These are phyloP conservation scores for Globisporangium echinulatum DNA, from an alignment of 352 stramenopile species.

Conservation along the genomic window DNA sequence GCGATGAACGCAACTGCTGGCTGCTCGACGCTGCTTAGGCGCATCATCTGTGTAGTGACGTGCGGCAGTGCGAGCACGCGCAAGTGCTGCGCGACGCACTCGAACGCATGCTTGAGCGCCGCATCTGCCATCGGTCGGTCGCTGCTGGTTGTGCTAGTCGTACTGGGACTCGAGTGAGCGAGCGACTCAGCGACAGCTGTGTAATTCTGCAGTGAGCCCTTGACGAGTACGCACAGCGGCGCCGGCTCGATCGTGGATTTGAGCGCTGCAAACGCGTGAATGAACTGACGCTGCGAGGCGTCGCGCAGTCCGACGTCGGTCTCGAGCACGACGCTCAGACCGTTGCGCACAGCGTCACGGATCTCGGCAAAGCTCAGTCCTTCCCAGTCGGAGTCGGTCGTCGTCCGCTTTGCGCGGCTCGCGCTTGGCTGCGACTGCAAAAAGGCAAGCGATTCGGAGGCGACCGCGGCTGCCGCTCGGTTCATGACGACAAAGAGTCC, in stretches of 20 bases:
- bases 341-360: conserved; percentile 29
- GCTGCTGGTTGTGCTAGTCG: not conserved
- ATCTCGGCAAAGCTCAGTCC: conserved; percentile 29
- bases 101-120: conserved; percentile 45
- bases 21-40: conserved; percentile 9
- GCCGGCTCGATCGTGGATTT: conserved; percentile 55
- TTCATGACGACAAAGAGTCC: conserved; percentile 72
- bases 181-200: conserved; percentile 4
- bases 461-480: conserved; percentile 12
- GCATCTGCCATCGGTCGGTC: conserved; percentile 26
- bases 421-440: conserved; percentile 3
- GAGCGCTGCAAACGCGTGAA: conserved; percentile 53
- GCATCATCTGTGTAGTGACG: conserved; percentile 21
- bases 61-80: conserved; percentile 15
- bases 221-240: conserved; percentile 59
- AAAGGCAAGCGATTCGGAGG: conserved; percentile 9
- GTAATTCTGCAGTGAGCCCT: conserved; percentile 45
- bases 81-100: conserved; percentile 27
- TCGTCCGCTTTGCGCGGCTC: not conserved
- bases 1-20: conserved; percentile 35
- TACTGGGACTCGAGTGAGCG: not conserved
- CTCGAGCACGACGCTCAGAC: conserved; percentile 67
- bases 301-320: conserved; percentile 69
- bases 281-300: conserved; percentile 44
- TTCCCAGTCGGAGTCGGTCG: conserved; percentile 10